Percentiles rank a stretch among this genome's conserved stretches.
These are phyloP conservation scores for Jimgerdemannia lactiflua DNA, from an alignment of 192 early-diverging fungal species.

Conservation along the genomic window DNA sequence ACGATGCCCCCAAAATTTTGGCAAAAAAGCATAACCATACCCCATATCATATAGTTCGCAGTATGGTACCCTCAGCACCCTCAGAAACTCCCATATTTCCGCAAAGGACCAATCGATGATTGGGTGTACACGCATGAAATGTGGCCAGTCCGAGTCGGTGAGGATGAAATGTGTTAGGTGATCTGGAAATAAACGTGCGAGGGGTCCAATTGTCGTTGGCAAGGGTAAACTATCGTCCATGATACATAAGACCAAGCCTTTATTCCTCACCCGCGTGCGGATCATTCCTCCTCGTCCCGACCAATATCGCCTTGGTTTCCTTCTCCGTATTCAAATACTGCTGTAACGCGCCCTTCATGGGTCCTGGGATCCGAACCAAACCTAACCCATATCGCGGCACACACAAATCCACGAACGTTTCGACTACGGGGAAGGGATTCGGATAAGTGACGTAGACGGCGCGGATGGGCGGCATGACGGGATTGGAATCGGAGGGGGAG, in stretches of 20 bases:
- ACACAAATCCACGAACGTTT: slow-evolving; percentile 78
- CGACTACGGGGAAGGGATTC: slow-evolving; percentile 84
- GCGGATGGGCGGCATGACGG: slow-evolving; percentile 35
- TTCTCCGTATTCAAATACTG: slow-evolving; percentile 55
- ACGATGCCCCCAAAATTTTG: not conserved
- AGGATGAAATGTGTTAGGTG: slow-evolving; percentile 57
- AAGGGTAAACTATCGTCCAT: not conserved
- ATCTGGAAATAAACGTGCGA: slow-evolving; percentile 17
- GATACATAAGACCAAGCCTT: not conserved
- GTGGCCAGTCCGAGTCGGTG: slow-evolving; percentile 90
- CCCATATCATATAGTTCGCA: slow-evolving; percentile 89
- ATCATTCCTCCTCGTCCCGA: slow-evolving; percentile 77
- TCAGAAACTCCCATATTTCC: slow-evolving; percentile 81
- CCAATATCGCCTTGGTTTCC: slow-evolving; percentile 71
- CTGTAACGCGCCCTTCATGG: slow-evolving; percentile 80
- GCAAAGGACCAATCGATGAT: slow-evolving; percentile 89
- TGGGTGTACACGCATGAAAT: slow-evolving; percentile 88
- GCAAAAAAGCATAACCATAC: slow-evolving; percentile 35
- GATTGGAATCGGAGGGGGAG: not conserved
- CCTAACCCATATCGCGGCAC: slow-evolving; percentile 68
- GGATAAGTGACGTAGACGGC: slow-evolving; percentile 76
- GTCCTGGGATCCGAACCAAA: slow-evolving; percentile 59
- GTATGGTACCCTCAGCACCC: slow-evolving; percentile 65
- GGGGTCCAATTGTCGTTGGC: no score
- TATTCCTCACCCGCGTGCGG: slow-evolving; percentile 58